These are phyloP conservation scores for Nicotiana obtusifolia DNA, from an alignment of 257 asterid genomes.

Conservation along the genomic window DNA sequence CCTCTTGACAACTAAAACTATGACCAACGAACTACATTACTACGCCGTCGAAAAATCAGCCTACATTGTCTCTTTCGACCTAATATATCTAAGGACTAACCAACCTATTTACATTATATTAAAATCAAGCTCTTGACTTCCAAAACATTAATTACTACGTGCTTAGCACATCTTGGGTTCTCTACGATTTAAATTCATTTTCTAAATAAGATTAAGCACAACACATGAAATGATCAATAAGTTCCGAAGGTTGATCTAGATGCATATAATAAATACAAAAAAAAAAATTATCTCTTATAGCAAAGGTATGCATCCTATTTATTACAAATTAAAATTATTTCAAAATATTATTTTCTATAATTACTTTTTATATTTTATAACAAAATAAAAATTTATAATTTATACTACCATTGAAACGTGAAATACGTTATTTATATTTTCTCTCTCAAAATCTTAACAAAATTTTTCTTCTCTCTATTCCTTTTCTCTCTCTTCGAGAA, in stretches of 20 bases:
- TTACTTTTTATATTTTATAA: no score
- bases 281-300: no score
- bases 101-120: not conserved
- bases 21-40: not conserved
- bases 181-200: not conserved
- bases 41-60: not conserved
- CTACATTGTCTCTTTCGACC: not conserved
- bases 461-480: no score
- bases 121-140: not conserved
- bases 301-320: no score
- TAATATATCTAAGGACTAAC: not conserved
- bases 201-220: not conserved
- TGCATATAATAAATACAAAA: no score
- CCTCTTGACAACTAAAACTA: not conserved
- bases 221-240: not conserved
- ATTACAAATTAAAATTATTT: no score
- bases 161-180: not conserved
- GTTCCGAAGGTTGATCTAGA: not conserved
- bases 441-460: no score
- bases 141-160: not conserved
- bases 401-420: no score
- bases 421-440: no score
- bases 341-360: no score
- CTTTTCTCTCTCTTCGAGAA: no score
- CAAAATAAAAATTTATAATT: no score